Evolutionary conservation across 1,284 basidiomycete genomes (phyloP), one percentile per base, ranked within the genome.

Genomic region (Ustilago nuda): DNA sequence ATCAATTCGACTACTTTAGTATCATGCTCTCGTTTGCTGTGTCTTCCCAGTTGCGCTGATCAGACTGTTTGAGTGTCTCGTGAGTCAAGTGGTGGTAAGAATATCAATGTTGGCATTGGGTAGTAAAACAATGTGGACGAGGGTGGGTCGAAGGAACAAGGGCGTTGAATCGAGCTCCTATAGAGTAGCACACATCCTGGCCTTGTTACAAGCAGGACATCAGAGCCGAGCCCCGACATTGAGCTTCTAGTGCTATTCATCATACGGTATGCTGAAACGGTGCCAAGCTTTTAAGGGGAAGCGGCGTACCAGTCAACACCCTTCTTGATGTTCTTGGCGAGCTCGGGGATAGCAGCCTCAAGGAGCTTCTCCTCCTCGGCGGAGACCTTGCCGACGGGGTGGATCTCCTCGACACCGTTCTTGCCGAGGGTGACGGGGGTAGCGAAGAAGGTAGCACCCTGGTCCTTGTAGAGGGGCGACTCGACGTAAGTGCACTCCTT

Each of bases 401-500:
- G 82, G 73, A 85, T 83, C 70, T 85, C 77, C 64, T 76, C 72
- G 37, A 85, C 83, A 74, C 84, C 84, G 56, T 85, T 65, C 55
- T 75, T 56, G 72, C 84, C 83, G 56, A 85, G 80, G 46, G 78
- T 82, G 60, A 85, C 67, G 59, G 78, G 79, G 61, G 71, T 74
- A 54, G 83, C 82, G 69, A 85, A 85, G 82, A 85, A 85, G 60
- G 89, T 90, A 56, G 90, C 92, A 69, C 94, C 92, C 68, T 87
- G 88, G 75, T 86, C 82, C 79, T 89, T 87, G 87, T 95, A 94
- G 19, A 94, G 90, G 55, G 89, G 87, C 79, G 94, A 91, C 87
- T 93, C 90, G 82, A 98, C 93, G 83, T 92, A 98, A 72, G 91
- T 92, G 37, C 95, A 95, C 43, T 91, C 90, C 67, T 93, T 87